Evolutionary conservation across 805 yeast species (phyloP), one percentile per base, ranked within the genome.

Genomic region (Nakazawaea molendinolei): DNA sequence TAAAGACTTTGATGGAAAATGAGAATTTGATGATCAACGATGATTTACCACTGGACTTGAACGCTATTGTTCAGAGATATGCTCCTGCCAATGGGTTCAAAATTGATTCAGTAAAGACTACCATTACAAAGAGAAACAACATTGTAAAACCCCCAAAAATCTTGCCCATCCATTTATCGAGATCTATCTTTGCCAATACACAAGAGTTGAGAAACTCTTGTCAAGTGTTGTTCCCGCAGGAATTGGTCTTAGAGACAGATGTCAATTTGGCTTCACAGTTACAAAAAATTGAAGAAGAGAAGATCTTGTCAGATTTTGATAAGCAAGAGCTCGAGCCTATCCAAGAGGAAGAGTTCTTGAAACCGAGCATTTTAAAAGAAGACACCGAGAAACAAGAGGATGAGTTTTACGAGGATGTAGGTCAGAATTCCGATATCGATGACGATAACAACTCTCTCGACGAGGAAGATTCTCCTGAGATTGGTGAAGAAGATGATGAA

Each of bases 151-250:
- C 85, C 4, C 97, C 98, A 0, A 67, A 71, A 37, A 60, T 85
- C 5, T 64, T 92, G 33, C 73, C 84, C 0, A 60, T 90, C n/a
- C 97, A 90, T 54, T 58, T 92, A 28, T 86, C 95, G 8, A 67
- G 97, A 48, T 89, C 97, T 0, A 70, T 82, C 28, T 87, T 71
- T 51, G 69, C 74, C 33, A 86, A 83, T 7, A 74, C 74, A 28
- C 73, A 69, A 13, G 73, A 83, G 2, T 67, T 79, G 7, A 71
- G 95, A 47, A 89, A 86, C 56, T 63, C 84, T 8, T 85, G 95
- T 55, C 64, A 75, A 36, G 86, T 86, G 5, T 53, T 62, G 7
- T 81, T 83, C 48, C 76, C 72, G 8, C 89, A 81, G 45, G 51
- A 50, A 13, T 47, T 74, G 46, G 48, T 62, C n/a, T 45, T 80